Evolutionary conservation across 2,329 filamentous ascomycete species (phyloP).

Genomic region (Lecanosticta acicola): DNA sequence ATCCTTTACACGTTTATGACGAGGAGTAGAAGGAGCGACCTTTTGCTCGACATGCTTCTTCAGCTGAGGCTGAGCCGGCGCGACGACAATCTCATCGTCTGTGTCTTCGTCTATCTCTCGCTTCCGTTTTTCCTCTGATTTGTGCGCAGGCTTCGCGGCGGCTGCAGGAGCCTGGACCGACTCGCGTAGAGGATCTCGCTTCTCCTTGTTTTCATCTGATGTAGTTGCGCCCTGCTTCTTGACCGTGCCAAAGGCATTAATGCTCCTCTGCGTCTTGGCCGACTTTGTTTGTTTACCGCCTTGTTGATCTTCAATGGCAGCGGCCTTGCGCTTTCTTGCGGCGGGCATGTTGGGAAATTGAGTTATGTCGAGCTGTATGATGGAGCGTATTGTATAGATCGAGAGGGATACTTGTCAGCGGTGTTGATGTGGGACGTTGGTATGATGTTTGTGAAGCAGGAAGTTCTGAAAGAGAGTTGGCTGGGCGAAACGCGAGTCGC

Average conservation of each 20-base stretch:
- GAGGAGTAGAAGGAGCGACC: slow-evolving; percentile 25
- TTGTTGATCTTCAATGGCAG: slow-evolving; percentile 13
- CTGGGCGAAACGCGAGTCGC: background rate
- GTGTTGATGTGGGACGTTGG: background rate
- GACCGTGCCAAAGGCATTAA: slow-evolving; percentile 21
- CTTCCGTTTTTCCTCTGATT: slow-evolving; percentile 24
- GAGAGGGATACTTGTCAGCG: background rate
- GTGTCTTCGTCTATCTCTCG: slow-evolving; percentile 22
- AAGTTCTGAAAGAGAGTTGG: background rate
- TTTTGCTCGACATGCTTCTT: slow-evolving; percentile 3
- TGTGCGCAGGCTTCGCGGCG: slow-evolving; percentile 11
- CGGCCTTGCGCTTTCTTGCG: slow-evolving; percentile 27
- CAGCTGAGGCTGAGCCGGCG: background rate
- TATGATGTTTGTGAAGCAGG: background rate
- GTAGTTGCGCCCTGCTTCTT: slow-evolving; percentile 13
- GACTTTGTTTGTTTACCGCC: slow-evolving; percentile 24
- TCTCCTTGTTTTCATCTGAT: slow-evolving; percentile 15
- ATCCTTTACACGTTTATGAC: slow-evolving; percentile 31
- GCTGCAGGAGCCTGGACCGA: slow-evolving; percentile 15
- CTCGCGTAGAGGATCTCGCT: background rate
- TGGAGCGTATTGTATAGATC: slow-evolving; percentile 3
- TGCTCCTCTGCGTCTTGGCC: slow-evolving; percentile 18
- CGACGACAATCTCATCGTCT: slow-evolving; percentile 19
- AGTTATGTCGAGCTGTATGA: slow-evolving; percentile 46
- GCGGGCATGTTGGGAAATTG: slow-evolving; percentile 30